phyloP scores from a whole-genome alignment of 257 asterid species.

The Osmanthus fragrans region DNA sequence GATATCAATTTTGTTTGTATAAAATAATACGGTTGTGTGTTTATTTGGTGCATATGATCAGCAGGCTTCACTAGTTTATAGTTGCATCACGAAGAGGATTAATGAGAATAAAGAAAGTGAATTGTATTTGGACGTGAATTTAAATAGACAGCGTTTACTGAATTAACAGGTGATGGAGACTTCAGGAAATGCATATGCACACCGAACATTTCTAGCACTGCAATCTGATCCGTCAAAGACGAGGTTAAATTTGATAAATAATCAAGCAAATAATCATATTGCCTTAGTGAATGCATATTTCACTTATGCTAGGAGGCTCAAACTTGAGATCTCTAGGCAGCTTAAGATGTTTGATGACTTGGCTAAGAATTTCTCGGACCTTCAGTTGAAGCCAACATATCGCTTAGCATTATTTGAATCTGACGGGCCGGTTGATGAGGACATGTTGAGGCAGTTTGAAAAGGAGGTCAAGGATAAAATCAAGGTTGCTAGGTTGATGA shows the following conservation, averaged over 20 bases:
- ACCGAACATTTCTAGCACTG: slow-evolving; percentile 39
- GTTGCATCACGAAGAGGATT: background rate
- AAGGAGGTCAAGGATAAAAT: slow-evolving; percentile 59
- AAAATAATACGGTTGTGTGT: background rate
- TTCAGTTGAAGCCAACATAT: slow-evolving; percentile 42
- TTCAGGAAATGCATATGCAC: slow-evolving; percentile 42
- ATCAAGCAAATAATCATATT: slow-evolving; percentile 47
- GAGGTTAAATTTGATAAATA: slow-evolving; percentile 45
- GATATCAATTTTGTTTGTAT: background rate
- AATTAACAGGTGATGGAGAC: slow-evolving; percentile 32
- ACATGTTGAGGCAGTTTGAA: slow-evolving; percentile 52
- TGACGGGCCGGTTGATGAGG: slow-evolving; percentile 53
- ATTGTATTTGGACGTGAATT: background rate
- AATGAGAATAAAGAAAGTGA: background rate
- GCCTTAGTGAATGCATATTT: slow-evolving; percentile 50
- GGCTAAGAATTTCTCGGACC: slow-evolving; percentile 40
- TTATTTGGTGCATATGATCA: background rate
- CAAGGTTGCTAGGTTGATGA: slow-evolving; percentile 51
- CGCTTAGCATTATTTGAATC: slow-evolving; percentile 38
- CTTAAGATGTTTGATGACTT: slow-evolving; percentile 55
- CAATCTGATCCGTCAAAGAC: slow-evolving; percentile 48
- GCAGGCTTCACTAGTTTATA: background rate
- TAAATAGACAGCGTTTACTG: background rate
- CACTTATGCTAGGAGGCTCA: slow-evolving; percentile 52
- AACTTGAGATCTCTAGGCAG: slow-evolving; percentile 47